Conservation (phyloP, 495 filamentous ascomycete species). For the Penicillium maclennaniae region DNA sequence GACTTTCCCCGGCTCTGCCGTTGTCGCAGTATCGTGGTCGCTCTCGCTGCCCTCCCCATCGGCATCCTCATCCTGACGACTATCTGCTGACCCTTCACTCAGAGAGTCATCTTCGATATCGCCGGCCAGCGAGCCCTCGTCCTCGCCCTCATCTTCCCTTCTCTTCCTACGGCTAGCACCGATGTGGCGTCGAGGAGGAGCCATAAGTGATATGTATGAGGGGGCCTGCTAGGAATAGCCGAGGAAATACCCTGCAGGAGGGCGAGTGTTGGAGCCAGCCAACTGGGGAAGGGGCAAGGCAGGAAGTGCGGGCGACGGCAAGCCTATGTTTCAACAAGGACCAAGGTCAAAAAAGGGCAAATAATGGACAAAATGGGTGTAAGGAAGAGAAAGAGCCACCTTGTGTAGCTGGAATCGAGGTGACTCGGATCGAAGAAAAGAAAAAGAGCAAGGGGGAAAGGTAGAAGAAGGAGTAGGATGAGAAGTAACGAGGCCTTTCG, state of each 20-base stretch:
- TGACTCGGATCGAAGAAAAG: slow-evolving; percentile 6
- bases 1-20: slow-evolving; percentile 39
- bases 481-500: slow-evolving; percentile 15
- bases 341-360: slow-evolving; percentile 1
- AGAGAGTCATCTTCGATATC: slow-evolving; percentile 77
- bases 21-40: slow-evolving; percentile 56
- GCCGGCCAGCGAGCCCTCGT: slow-evolving; percentile 61
- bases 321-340: background rate
- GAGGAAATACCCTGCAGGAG: background rate
- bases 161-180: slow-evolving; percentile 69
- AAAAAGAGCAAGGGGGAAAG: slow-evolving; percentile 24
- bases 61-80: slow-evolving; percentile 73
- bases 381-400: slow-evolving; percentile 1
- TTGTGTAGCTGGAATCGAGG: background rate
- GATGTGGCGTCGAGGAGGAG: slow-evolving; percentile 63
- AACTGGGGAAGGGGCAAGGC: slow-evolving; percentile 10
- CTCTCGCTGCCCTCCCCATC: slow-evolving; percentile 73
- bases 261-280: slow-evolving; percentile 4
- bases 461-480: slow-evolving; percentile 18
- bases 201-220: slow-evolving; percentile 38
- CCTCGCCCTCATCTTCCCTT: slow-evolving; percentile 74
- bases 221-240: background rate
- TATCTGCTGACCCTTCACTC: slow-evolving; percentile 73
- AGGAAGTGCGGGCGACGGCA: slow-evolving; percentile 5
- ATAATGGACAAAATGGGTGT: background rate